Evolutionary conservation across 2,329 filamentous ascomycete genomes (phyloP), one percentile per base, ranked within the genome.

Genomic region (Fragosphaeria purpurea): DNA sequence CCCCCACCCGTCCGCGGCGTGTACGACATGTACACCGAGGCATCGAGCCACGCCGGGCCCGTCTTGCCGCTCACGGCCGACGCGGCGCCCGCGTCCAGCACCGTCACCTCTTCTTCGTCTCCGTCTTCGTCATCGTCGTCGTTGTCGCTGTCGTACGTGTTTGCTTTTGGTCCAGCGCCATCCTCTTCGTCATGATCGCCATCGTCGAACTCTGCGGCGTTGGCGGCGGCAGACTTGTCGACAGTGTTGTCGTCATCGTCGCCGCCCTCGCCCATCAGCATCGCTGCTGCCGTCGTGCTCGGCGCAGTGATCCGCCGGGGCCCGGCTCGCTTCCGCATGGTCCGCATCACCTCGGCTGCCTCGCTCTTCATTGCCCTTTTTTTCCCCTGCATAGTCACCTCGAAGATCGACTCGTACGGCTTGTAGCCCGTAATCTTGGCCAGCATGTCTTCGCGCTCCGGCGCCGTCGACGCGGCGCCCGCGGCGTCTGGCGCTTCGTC

Each of bases 21-120:
- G 74, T 98, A 98, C 8, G 88, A 86, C 89, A 98, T 97, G 80
- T 94, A 98, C 59, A 93, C 81, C 43, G 96, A 90, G 0, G 83
- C 78, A 64, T 96, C 90, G 62, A 87, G 82, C 76, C 82, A 95
- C 44, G 82, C 77, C 10, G 72, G 80, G 43, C 7, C 12, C 31
- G 41, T 33, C 44, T 41, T 40, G 33, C 44, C 45, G 8, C 44
- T 48, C 30, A 70, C 70, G 60, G 70, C 63, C 57, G 74, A 68
- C 44, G 69, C 65, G 43, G 77, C 70, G 61, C 81, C 65, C 43
- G 77, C 69, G 61, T 82, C 81, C 11, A 82, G 80, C 57, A 91
- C 78, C 4, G 83, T 86, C 13, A 86, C 77, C 64, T 86, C 83
- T 35, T 88, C 70, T 10, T 84, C 83, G 3, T 69, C 70, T 31